Evolutionary conservation across 306 rosid genomes (phyloP).

Genomic region (Casuarina cunninghamiana): DNA sequence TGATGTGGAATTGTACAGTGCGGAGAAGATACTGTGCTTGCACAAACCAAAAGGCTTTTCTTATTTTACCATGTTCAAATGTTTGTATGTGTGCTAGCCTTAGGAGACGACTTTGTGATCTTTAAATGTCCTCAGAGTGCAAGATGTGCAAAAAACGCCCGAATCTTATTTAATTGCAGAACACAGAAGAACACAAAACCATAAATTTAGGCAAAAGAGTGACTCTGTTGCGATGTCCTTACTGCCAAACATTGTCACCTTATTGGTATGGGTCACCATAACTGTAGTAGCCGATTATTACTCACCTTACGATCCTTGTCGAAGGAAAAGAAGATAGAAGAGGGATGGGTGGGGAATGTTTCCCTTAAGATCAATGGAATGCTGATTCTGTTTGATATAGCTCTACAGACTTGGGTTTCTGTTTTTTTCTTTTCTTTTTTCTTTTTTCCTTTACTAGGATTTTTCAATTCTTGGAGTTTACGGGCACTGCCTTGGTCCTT

Average conservation of each 20-base stretch:
- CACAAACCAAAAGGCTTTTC: slow-evolving; percentile 48
- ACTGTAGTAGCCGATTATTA: slow-evolving; percentile 9
- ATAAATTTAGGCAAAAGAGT: slow-evolving; percentile 35
- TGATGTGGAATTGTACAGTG: slow-evolving; percentile 55
- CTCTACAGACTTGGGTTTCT: neutral
- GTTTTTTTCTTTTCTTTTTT: neutral
- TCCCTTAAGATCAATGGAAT: slow-evolving; percentile 1
- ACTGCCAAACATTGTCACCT: slow-evolving; percentile 29
- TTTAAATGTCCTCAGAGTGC: slow-evolving; percentile 32
- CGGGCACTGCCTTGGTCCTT: slow-evolving; percentile 5
- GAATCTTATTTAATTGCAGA: slow-evolving; percentile 34
- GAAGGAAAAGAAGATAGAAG: neutral
- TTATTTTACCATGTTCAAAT: slow-evolving; percentile 20
- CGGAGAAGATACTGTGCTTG: slow-evolving; percentile 54
- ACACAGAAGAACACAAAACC: slow-evolving; percentile 32
- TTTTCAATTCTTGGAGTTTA: neutral
- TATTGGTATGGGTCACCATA: slow-evolving; percentile 17
- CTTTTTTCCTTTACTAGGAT: too few relatives aligned
- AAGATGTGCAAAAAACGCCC: slow-evolving; percentile 18
- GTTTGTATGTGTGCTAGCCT: slow-evolving; percentile 46
- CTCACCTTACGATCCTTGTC: neutral
- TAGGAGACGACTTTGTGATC: slow-evolving; percentile 46
- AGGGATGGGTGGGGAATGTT: neutral
- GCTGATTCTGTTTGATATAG: slow-evolving; percentile 1
- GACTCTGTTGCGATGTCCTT: slow-evolving; percentile 36